Evolutionary conservation across 2,329 filamentous ascomycete genomes (phyloP), one percentile per base, ranked within the genome.

Genomic region (Neoascochyta sp.): DNA sequence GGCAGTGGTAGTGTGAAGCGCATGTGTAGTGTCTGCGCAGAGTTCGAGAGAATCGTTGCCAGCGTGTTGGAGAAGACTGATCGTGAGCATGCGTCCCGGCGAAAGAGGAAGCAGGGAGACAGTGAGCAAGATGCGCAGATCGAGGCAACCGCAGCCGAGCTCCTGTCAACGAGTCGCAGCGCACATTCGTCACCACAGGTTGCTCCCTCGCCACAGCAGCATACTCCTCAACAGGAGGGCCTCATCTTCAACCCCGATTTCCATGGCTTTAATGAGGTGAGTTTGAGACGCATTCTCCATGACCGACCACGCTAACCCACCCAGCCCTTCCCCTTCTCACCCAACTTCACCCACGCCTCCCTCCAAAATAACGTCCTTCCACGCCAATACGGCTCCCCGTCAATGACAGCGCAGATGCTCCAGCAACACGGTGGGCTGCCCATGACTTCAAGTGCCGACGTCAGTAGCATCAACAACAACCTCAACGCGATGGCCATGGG

Each of bases 11-110:
- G 86, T 50, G 86, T 96, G 4, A 86, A 87, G 57, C 84, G 92
- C 27, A 96, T 96, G 87, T 76, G 95, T 11, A 83, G 82, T 14
- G 83, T 96, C 1, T 96, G 90, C 62, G 79, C 86, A n/a, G 92
- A 98, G 54, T 98, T 98, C 50, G 89, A 95, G 61, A 80, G 92
- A 36, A 95, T 98, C 43, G 88, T 88, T 19, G 86, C 83, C 54
- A 80, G 88, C 3, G 87, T 95, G 7, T 80, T 96, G 24, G 90
- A 96, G 37, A 94, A 89, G 60, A 78, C 86, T 1, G 90, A 96
- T 56, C 87, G 83, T 52, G 90, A 96, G 29, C 78, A 84, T 19
- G 75, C 81, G 15, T 81, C 78, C 4, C 78, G 86, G 36, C 79
- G 86, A 34, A 96, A 96, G 70, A 79, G 90, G 39, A 95, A 94